Base-by-base conservation (phyloP, 441 rosid species). In the Euphorbia schlechtendalii region DNA sequence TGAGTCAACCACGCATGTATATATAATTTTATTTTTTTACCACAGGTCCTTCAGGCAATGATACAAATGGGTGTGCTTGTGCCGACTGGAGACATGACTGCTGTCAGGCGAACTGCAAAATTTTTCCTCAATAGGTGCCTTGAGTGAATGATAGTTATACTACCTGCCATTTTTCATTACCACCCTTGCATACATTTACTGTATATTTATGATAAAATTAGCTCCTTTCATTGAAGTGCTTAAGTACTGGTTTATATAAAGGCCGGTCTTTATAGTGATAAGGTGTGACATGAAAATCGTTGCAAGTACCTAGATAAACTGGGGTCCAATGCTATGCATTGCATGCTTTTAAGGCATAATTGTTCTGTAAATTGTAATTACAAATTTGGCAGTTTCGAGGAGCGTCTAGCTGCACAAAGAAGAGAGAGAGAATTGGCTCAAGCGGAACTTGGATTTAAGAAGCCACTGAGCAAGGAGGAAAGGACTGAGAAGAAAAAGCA, bases 31-130 rank as follows among this genome's bases (percentile, higher is more conserved):
- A 56, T 68, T 48, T 57, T 56, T 60, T 20, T 61, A 27, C 45
- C 67, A 61, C 79, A 93, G 99, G 96, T 94, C 73, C 89, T 94
- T 77, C 79, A 89, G 72, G 83, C 99, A 73, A 90, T 90, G 99
- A 67, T 91, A 78, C 97, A 90, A 81, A 94, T 94, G 99, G 99
- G 99, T 66, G 97, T 94, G 69, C 97, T 94, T 72, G 97, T 94
- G 65, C 99, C 99, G 60, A 94, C 97, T 40, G 99, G 99, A 70
- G 99, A 94, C 72, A 80, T 84, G 86, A 94, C 99, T 60, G 93
- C 99, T 66, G 86, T 94, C 70, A 82, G 96, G 75, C 78, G 99
- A 74, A 94, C 99, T 41, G 96, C 99, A 30, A 80, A 81, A 63
- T 94, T 94, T 80, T 94, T 94, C 79, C 96, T 94, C 66, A 87